phyloP scores from a whole-genome alignment of 768 basidiomycete genomes.

The Podaxis sp. region DNA sequence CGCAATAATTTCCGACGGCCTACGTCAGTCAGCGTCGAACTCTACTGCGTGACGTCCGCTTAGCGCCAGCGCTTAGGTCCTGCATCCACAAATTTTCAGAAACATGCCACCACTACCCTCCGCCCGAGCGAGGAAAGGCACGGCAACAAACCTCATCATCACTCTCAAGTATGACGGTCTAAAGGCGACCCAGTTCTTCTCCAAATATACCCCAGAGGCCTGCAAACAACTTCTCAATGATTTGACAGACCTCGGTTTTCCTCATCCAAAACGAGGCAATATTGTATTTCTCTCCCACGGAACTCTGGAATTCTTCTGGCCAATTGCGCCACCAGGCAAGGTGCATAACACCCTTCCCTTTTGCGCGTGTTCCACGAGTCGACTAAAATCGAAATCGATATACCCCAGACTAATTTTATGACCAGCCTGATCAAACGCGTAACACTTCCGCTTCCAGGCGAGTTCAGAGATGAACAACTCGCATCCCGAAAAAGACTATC shows the following conservation, averaged over 20 bases:
- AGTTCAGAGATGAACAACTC: slow-evolving; percentile 5
- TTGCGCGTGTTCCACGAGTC: background rate
- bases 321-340: slow-evolving; percentile 17
- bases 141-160: slow-evolving; percentile 24
- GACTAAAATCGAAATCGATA: background rate
- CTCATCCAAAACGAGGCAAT: slow-evolving; percentile 37
- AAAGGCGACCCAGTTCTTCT: slow-evolving; percentile 37
- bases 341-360: slow-evolving; percentile 19
- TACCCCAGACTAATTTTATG: slow-evolving; percentile 1
- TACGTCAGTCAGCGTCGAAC: too few species aligned
- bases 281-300: slow-evolving; percentile 32
- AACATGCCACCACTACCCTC: background rate
- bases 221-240: slow-evolving; percentile 31
- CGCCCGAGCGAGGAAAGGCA: background rate
- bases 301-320: slow-evolving; percentile 30
- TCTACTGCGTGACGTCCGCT: background rate
- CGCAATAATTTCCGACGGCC: too few species aligned
- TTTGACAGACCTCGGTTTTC: slow-evolving; percentile 34
- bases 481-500: slow-evolving; percentile 24
- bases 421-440: slow-evolving; percentile 8
- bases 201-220: slow-evolving; percentile 27
- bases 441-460: slow-evolving; percentile 4
- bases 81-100: background rate
- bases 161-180: slow-evolving; percentile 33
- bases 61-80: too few species aligned